phyloP scores from a whole-genome alignment of 352 stramenopile genomes.

The Globisporangium barbulae region DNA sequence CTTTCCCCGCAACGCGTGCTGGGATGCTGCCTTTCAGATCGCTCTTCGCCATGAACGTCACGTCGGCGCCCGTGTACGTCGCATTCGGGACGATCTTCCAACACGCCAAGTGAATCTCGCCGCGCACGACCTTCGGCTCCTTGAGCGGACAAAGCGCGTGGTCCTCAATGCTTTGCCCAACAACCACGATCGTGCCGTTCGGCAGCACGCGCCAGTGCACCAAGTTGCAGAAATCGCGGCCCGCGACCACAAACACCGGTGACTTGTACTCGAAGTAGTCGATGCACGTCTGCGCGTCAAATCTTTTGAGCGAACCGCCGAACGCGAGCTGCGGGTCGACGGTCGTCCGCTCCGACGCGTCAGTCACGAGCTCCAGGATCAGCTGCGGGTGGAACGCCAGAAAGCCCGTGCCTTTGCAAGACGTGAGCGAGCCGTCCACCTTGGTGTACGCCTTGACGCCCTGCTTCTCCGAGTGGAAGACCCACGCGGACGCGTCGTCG shows the following conservation, averaged over 20 bases:
- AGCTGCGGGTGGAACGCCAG: slow-evolving; percentile 48
- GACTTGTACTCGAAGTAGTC: slow-evolving; percentile 77
- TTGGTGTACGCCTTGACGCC: slow-evolving; percentile 68
- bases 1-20: slow-evolving; percentile 56
- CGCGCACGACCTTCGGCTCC: slow-evolving; percentile 67
- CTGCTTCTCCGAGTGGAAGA: slow-evolving; percentile 67
- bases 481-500: slow-evolving; percentile 54
- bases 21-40: slow-evolving; percentile 74
- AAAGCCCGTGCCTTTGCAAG: slow-evolving; percentile 49
- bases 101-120: slow-evolving; percentile 57
- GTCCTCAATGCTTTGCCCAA: slow-evolving; percentile 66
- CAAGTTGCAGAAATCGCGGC: slow-evolving; percentile 70
- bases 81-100: slow-evolving; percentile 67
- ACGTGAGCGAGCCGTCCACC: slow-evolving; percentile 60
- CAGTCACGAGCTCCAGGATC: slow-evolving; percentile 52
- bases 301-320: slow-evolving; percentile 30
- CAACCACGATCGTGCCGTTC: slow-evolving; percentile 63
- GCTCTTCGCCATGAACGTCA: slow-evolving; percentile 70
- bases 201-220: slow-evolving; percentile 66
- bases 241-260: slow-evolving; percentile 66
- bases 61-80: slow-evolving; percentile 46
- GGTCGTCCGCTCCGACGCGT: slow-evolving; percentile 42
- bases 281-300: slow-evolving; percentile 62
- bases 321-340: slow-evolving; percentile 58
- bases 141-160: slow-evolving; percentile 49